Base-by-base conservation (phyloP, 805 yeast species). In the Starmerella sp. region DNA sequence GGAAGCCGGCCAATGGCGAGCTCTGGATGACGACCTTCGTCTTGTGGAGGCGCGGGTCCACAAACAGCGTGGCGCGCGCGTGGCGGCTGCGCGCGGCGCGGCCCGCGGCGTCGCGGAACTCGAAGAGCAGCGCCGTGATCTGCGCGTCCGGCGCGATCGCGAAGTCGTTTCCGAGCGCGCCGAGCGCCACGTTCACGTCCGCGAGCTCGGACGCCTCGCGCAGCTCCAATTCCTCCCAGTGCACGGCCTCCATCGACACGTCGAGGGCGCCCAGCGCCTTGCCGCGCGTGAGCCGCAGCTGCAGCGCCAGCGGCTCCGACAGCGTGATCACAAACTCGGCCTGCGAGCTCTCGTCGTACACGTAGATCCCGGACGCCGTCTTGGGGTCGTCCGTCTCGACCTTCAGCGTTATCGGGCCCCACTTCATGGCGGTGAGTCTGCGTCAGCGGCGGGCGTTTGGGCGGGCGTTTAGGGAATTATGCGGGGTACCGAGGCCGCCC, bases 1-100 rank as follows among this genome's bases (percentile, higher is more conserved):
- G 68, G 43, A 65, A 63, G 9, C 63, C 55, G 9, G 68, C 69
- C 51, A 68, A 69, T 9, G 73, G 72, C 15, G 68, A 61, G 57
- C 68, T 65, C 31, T 48, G 57, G 32, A 66, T 42, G 5, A 35
- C 38, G 14, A 60, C 61, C 8, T 11, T 32, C 6, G 30, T 36
- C 35, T 11, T 17, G 28, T 13, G 44, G n/a, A 15, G 11, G 38
- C 15, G 54, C 34, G 41, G 36, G 32, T 17, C 44, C 9, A n/a
- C 44, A 11, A 5, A n/a, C 30, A 29, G 49, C 28, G 46, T 43
- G 28, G 51, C 9, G 35, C 15, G 48, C 8, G 52, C 53, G 4
- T 5, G 35, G 11, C n/a, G 13, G 15, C 37, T 28, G 14, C 48
- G 52, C 15, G 34, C 42, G 39, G 37, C 30, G 11, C 15, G 3